Percentiles rank a stretch among this genome's conserved stretches.
Evolutionary conservation across 352 stramenopile species (phyloP).

Genomic region (Globisporangium uncinulatum): DNA sequence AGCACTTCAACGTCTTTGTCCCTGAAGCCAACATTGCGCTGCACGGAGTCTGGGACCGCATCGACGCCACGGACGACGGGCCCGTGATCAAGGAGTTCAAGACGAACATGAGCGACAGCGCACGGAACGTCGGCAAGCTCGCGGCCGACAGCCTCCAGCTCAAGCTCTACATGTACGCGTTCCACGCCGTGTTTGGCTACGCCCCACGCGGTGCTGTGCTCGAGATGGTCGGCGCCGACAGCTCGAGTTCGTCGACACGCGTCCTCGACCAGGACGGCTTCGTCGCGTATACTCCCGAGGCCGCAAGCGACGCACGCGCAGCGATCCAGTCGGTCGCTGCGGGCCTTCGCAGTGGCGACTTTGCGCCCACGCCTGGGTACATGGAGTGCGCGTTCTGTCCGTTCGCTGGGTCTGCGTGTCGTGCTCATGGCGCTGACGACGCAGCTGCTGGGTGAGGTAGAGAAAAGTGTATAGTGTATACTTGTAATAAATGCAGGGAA

Average conservation of each 20-base stretch:
- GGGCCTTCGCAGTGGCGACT: conserved; percentile 40
- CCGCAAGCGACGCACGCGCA: conserved; percentile 27
- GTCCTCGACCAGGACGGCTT: conserved; percentile 23
- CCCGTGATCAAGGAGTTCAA: conserved; percentile 82
- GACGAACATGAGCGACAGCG: conserved; percentile 53
- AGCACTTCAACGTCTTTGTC: conserved; percentile 51
- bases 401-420: conserved; percentile 55
- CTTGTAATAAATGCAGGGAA: too few relatives aligned
- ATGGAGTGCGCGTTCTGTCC: conserved; percentile 69
- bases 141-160: conserved; percentile 73
- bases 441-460: neutral
- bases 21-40: conserved; percentile 45
- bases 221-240: conserved; percentile 42
- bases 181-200: conserved; percentile 44
- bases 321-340: conserved; percentile 29
- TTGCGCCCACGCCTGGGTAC: conserved; percentile 48
- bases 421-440: conserved; percentile 15
- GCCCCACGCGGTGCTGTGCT: conserved; percentile 47
- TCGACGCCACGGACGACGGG: conserved; percentile 31
- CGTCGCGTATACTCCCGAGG: conserved; percentile 27
- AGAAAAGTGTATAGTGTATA: neutral
- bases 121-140: conserved; percentile 44
- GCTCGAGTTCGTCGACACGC: neutral
- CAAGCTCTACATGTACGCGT: conserved; percentile 81
- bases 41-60: conserved; percentile 71